Evolutionary conservation across 75 land plant genomes (phyloP), one percentile per base, ranked within the genome.

Genomic region (Larix kaempferi): DNA sequence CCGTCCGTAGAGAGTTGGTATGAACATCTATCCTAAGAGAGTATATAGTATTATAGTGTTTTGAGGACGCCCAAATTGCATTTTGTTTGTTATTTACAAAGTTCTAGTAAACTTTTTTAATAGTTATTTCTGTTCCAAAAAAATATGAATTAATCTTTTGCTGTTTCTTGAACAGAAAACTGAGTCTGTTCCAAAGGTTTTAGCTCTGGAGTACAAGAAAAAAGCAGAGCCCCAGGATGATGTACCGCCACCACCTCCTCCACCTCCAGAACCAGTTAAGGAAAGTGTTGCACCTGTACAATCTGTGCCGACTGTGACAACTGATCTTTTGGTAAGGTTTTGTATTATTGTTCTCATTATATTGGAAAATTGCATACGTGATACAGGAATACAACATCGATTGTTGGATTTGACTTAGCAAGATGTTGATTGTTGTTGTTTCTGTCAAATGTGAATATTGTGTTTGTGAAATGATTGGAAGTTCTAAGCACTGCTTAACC

Each of bases 151-250:
- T 44, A 44, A 44, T 44, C 6, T 6, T 6, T 7, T 44, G 22
- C 52, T 6, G 15, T 73, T 73, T 25, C 29, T 73, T 13, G 2
- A 49, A 44, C 39, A 55, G 58, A 73, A 54, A 10, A 25, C 4
- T 55, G 75, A 73, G 52, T 54, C 75, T 5, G 23, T 25, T 54
- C 75, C 75, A 26, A 73, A 73, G 33, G 55, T 89, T 3, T 80
- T 89, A 59, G 88, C 95, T 27, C 81, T 93, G 55, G 95, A 93
- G 74, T 87, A 91, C 72, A 84, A 85, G 74, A 88, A 89, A 77
- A 59, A 61, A 10, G 61, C 82, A 54, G 92, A 89, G 71, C 83
- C 61, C 61, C 29, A 84, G 76, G 90, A 89, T 52, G 84, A 72
- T 14, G 15, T 33, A 25, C 77, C 88, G 72, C 76, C 86, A 26